Conservation (phyloP, 495 filamentous ascomycete genomes). For the Hapsidospora chrysogenum region DNA sequence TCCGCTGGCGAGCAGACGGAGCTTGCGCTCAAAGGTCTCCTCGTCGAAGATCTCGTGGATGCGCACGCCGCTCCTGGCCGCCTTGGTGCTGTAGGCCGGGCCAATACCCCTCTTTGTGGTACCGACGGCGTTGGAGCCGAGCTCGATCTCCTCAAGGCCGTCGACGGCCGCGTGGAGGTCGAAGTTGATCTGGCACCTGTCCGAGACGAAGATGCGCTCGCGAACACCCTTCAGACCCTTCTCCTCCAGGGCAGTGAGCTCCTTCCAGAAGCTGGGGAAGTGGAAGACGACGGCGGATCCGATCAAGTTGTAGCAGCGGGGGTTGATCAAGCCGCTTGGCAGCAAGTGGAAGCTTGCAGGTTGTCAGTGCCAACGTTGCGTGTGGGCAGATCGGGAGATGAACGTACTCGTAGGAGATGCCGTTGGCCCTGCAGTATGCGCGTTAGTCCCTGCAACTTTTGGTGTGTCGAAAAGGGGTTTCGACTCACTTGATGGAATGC, state of each 20-base stretch:
- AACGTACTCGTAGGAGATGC: conserved; percentile 19
- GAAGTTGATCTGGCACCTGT: conserved; percentile 71
- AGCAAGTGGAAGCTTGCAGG: conserved; percentile 54
- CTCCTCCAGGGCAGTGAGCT: conserved; percentile 50
- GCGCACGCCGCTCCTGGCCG: conserved; percentile 54
- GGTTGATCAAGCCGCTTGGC: conserved; percentile 58
- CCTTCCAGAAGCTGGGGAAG: conserved; percentile 72
- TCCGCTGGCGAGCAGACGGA: conserved; percentile 44
- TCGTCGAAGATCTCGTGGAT: conserved; percentile 61
- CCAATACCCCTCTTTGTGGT: conserved; percentile 31
- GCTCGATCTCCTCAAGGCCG: conserved; percentile 61
- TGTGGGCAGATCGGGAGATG: conserved; percentile 1
- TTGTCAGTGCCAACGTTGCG: too few species aligned
- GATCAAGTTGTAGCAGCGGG: conserved; percentile 57
- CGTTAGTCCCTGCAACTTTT: too few species aligned
- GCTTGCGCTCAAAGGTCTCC: conserved; percentile 49
- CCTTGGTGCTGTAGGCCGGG: conserved; percentile 71
- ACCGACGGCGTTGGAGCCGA: conserved; percentile 25
- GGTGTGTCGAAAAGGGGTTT: conserved; percentile 1
- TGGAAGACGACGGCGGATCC: conserved; percentile 76
- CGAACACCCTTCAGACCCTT: conserved; percentile 53
- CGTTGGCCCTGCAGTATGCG: too few species aligned
- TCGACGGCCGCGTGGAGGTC: conserved; percentile 72
- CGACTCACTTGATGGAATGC: conserved; percentile 8
- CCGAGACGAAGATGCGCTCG: conserved; percentile 58